phyloP scores from a whole-genome alignment of 1,284 basidiomycete genomes.

The Heimioporus retisporus region DNA sequence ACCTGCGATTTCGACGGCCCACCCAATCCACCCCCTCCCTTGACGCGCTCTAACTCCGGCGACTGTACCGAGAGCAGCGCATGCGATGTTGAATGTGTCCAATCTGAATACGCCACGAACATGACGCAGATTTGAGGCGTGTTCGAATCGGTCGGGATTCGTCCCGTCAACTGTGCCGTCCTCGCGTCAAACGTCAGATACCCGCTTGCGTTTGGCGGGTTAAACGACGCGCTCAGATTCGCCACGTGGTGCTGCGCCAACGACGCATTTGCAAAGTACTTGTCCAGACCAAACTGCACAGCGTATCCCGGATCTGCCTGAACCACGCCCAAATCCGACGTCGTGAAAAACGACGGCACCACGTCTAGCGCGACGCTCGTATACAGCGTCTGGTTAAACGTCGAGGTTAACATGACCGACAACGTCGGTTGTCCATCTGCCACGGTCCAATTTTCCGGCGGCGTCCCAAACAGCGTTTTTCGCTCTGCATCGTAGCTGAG shows the following conservation, averaged over 20 bases:
- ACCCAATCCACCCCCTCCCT: conserved; percentile 45
- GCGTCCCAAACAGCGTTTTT: conserved; percentile 71
- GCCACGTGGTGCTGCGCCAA: conserved; percentile 48
- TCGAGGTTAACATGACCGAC: conserved; percentile 70
- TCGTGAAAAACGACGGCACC: conserved; percentile 76
- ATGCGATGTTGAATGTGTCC: conserved; percentile 80
- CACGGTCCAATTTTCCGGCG: conserved; percentile 52
- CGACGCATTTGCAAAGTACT: conserved; percentile 60
- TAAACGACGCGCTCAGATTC: conserved; percentile 62
- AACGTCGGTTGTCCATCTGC: conserved; percentile 52
- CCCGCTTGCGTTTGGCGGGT: conserved; percentile 56
- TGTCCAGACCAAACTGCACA: conserved; percentile 60
- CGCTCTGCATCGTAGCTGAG: conserved; percentile 68
- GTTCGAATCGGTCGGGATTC: conserved; percentile 57
- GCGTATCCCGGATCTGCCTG: conserved; percentile 55
- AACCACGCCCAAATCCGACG: conserved; percentile 64
- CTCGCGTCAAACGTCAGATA: conserved; percentile 63
- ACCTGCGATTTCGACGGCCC: conserved; percentile 57
- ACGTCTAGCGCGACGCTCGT: conserved; percentile 72
- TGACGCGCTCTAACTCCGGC: conserved; percentile 43
- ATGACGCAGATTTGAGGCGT: conserved; percentile 55
- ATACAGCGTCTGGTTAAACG: conserved; percentile 73
- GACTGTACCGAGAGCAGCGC: conserved; percentile 66
- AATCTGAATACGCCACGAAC: conserved; percentile 71
- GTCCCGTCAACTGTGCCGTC: conserved; percentile 61